Base-by-base conservation (phyloP, 768 basidiomycete species). In the Lentinus brumalis region DNA sequence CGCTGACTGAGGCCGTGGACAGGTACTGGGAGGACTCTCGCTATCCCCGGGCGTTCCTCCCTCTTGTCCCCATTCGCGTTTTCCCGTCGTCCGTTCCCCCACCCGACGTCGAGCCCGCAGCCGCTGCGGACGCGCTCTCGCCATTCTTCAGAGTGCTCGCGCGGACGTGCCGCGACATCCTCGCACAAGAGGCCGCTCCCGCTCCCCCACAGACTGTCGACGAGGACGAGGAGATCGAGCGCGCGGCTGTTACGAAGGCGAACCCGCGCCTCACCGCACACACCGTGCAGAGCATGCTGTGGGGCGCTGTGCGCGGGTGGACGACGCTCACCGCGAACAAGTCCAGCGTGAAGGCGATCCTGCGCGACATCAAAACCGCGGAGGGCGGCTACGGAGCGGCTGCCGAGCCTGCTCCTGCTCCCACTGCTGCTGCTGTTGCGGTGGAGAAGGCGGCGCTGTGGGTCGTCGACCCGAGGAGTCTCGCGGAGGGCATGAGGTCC, bases 321-420 rank as follows among this genome's bases (percentile, higher is more conserved):
- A 95, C 94, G 62, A 92, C 91, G n/a, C 76, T 96, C 50, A 95
- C 93, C 4, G 92, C 92, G 9, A 96, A 96, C 66, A 80, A 84
- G 64, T 81, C 87, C 32, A 92, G 92, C 65, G 84, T 94, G 29
- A 86, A 82, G 68, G 86, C 86, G 26, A 77, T 95, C n/a, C 61
- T 94, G 60, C 78, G 85, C 61, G 89, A 89, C 71, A 81, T 93
- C 72, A 82, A 78, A 57, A 68, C 72, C 15, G 60, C 75, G 2
- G 75, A 75, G 32, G 66, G 75, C 30, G 60, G 72, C 60, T 21
- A 67, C 67, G 32, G 66, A 65, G 32, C 72, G 53, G 39, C 32
- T 16, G 12, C 14, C 16, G 71, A 70, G 16, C 61, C 69, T 11
- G 69, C 59, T 46, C 67, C 40, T 9, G 67, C n/a, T 4, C 61